Conservation (phyloP, 345 rosid species). For the Raphanus sativus region DNA sequence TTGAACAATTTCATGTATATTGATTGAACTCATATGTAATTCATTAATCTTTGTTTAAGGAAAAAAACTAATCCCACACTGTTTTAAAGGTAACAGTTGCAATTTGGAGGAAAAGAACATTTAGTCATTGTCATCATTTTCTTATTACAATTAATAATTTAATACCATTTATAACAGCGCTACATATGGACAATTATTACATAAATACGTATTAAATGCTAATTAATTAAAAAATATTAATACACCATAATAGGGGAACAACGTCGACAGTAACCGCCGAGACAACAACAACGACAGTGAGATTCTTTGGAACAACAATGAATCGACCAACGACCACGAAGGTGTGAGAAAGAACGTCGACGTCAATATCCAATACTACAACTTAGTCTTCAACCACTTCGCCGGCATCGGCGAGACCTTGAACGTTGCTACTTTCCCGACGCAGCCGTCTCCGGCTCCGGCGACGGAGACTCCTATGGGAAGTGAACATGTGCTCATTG, state of each 20-base stretch:
- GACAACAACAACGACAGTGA: background rate
- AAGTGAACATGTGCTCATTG: slow-evolving; percentile 19
- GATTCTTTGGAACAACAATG: background rate
- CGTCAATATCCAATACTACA: slow-evolving; percentile 23
- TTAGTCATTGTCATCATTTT: slow-evolving; percentile 13
- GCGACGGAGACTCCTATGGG: background rate
- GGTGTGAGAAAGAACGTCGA: slow-evolving; percentile 15
- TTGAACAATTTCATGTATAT: background rate
- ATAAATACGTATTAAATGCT: slow-evolving; percentile 2
- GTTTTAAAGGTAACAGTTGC: background rate
- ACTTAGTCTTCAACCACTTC: slow-evolving; percentile 8
- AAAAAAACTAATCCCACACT: background rate
- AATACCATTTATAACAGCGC: background rate
- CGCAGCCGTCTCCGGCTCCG: background rate
- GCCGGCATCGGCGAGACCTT: slow-evolving; percentile 26
- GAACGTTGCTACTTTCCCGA: slow-evolving; percentile 9
- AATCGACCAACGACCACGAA: background rate
- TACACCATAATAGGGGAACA: slow-evolving; percentile 13
- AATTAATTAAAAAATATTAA: too few relatives aligned
- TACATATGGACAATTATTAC: slow-evolving; percentile 1
- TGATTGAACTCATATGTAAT: background rate
- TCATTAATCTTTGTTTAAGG: background rate
- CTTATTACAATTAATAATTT: too few relatives aligned
- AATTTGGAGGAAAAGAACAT: background rate
- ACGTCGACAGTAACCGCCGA: background rate